Evolutionary conservation across 306 rosid species (phyloP).

Genomic region (Amphicarpaea edgeworthii): DNA sequence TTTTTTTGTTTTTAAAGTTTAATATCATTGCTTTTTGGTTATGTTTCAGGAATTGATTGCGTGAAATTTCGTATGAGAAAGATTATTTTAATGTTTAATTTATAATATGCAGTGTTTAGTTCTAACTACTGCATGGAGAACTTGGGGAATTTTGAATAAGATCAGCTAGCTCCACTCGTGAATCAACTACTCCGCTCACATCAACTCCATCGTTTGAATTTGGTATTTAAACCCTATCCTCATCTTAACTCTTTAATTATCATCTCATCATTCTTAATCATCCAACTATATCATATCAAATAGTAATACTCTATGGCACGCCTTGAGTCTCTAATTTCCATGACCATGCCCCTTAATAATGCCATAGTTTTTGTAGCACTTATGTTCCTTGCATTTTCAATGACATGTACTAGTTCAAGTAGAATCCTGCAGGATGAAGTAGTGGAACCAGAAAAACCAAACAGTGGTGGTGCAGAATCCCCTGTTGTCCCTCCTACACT

Average conservation of each 20-base stretch:
- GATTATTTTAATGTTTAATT: too few relatives aligned
- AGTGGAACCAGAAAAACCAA: slow-evolving; percentile 16
- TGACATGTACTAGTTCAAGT: slow-evolving; percentile 39
- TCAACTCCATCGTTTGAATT: slow-evolving; percentile 49
- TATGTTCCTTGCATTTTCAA: slow-evolving; percentile 43
- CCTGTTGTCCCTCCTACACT: too few relatives aligned
- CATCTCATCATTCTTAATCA: not conserved
- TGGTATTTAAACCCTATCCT: not conserved
- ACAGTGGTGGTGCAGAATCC: not conserved
- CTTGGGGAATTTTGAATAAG: not conserved
- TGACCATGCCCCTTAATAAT: slow-evolving; percentile 4
- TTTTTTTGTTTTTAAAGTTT: too few relatives aligned
- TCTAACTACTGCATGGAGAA: slow-evolving; percentile 40
- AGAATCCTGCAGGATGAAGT: slow-evolving; percentile 54
- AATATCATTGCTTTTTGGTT: too few relatives aligned
- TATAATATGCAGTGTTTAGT: too few relatives aligned
- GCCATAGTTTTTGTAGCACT: slow-evolving; percentile 40
- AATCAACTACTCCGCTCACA: slow-evolving; percentile 58
- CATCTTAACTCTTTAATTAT: not conserved
- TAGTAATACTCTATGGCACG: slow-evolving; percentile 45
- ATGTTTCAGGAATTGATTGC: too few relatives aligned
- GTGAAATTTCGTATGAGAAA: too few relatives aligned
- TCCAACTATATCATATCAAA: too few relatives aligned
- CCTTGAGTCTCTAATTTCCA: not conserved
- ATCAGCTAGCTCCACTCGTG: slow-evolving; percentile 22